Evolutionary conservation across 225 moss, liverwort and hornwort species (phyloP).

Genomic region (Pseudoscleropodium purum): DNA sequence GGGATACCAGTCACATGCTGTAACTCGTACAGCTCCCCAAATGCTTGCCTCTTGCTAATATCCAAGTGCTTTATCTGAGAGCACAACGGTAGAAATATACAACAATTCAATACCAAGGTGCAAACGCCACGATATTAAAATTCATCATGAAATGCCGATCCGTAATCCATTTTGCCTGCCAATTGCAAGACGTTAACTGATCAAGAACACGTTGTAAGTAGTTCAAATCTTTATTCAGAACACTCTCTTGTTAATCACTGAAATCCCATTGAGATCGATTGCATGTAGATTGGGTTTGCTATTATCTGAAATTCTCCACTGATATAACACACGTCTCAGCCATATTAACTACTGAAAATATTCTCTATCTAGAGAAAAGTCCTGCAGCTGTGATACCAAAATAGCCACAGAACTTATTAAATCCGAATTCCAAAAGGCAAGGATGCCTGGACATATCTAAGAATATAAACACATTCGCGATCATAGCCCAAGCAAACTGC

Average conservation of each 20-base stretch:
- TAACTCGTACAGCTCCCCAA: conserved; percentile 37
- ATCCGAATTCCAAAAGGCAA: not conserved
- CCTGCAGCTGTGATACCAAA: not conserved
- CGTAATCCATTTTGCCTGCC: not conserved
- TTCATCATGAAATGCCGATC: not conserved
- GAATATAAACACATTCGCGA: not conserved
- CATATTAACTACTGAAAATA: not conserved
- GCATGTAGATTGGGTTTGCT: not conserved
- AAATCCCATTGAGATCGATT: not conserved
- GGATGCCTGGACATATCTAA: not conserved
- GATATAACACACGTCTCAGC: not conserved
- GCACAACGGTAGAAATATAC: not conserved
- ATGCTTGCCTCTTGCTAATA: conserved; percentile 35
- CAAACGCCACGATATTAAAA: not conserved
- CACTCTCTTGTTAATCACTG: not conserved
- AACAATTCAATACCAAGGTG: not conserved
- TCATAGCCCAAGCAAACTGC: not conserved
- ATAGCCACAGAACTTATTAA: not conserved
- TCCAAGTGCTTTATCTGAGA: conserved; percentile 46
- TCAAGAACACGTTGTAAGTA: not conserved
- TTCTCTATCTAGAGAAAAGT: not conserved
- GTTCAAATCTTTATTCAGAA: not conserved
- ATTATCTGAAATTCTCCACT: not conserved
- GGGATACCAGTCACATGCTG: conserved; percentile 39
- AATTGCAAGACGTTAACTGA: not conserved